These are phyloP conservation scores for Paecilomyces formosus DNA, from an alignment of 2,329 filamentous ascomycete genomes.

Conservation along the genomic window DNA sequence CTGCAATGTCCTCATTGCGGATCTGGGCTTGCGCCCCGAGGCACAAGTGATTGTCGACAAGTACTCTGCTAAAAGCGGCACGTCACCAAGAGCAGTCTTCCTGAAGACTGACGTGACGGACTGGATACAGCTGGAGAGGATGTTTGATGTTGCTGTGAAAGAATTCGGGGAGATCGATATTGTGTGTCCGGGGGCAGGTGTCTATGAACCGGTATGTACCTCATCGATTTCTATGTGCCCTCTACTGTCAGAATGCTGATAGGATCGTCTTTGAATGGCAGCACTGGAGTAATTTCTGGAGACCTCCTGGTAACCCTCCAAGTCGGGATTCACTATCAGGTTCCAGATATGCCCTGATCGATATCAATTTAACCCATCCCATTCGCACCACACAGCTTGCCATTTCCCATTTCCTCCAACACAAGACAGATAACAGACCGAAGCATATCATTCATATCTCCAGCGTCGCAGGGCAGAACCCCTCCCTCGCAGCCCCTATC, in stretches of 20 bases:
- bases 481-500: constrained; percentile 34
- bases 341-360: constrained; percentile 38
- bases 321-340: constrained; percentile 35
- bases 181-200: constrained; percentile 40
- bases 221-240: not conserved
- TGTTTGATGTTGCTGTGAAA: constrained; percentile 42
- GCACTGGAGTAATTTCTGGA: constrained; percentile 45
- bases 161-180: constrained; percentile 43
- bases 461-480: constrained; percentile 39
- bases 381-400: constrained; percentile 46
- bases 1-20: constrained; percentile 41
- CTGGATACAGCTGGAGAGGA: constrained; percentile 42
- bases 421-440: constrained; percentile 19
- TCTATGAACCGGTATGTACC: constrained; percentile 36
- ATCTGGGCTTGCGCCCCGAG: constrained; percentile 38
- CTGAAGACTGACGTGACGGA: constrained; percentile 42
- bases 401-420: constrained; percentile 40
- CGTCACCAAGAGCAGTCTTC: constrained; percentile 32
- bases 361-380: constrained; percentile 47
- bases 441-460: constrained; percentile 44
- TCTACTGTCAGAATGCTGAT: not conserved
- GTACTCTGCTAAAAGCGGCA: constrained; percentile 18
- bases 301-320: constrained; percentile 35
- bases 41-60: constrained; percentile 33
- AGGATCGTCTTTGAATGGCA: constrained; percentile 12